A percentile compares a stretch with the other conserved stretches of the same genome.
Evolutionary conservation across 176 grass and related monocot species (phyloP).

Genomic region (Oryza rufipogon): DNA sequence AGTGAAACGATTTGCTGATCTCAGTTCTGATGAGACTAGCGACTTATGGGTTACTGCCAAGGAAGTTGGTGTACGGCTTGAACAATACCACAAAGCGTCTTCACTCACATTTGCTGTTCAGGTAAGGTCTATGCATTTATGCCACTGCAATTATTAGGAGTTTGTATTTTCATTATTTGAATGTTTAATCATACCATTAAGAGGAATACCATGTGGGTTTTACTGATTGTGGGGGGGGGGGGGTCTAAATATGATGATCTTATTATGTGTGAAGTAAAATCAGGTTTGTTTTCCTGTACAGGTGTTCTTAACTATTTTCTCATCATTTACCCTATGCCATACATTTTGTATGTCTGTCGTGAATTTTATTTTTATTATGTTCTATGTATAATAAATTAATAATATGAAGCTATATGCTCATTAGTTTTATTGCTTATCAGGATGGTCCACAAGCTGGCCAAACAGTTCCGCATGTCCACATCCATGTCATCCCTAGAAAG

Average conservation of each 20-base stretch:
- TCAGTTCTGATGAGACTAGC: slow-evolving; percentile 75
- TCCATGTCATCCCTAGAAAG: slow-evolving; percentile 88
- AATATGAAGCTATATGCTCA: background rate
- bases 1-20: slow-evolving; percentile 73
- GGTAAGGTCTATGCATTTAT: slow-evolving; percentile 48
- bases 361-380: too few relatives aligned
- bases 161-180: background rate
- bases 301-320: background rate
- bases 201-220: background rate
- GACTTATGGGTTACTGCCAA: slow-evolving; percentile 93
- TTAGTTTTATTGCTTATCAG: slow-evolving; percentile 43
- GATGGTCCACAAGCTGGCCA: slow-evolving; percentile 95
- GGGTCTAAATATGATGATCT: too few relatives aligned
- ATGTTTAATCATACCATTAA: background rate
- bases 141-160: background rate
- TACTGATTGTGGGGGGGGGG: background rate
- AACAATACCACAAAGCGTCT: slow-evolving; percentile 82
- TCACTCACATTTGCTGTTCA: slow-evolving; percentile 86
- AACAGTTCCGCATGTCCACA: slow-evolving; percentile 95
- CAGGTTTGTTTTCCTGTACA: too few relatives aligned
- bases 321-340: background rate
- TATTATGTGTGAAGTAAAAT: too few relatives aligned
- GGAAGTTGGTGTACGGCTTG: slow-evolving; percentile 68
- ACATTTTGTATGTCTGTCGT: background rate
- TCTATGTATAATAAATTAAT: too few relatives aligned